Conservation (phyloP, 2,329 filamentous ascomycete species). For the Coleophoma eucalyptorum region DNA sequence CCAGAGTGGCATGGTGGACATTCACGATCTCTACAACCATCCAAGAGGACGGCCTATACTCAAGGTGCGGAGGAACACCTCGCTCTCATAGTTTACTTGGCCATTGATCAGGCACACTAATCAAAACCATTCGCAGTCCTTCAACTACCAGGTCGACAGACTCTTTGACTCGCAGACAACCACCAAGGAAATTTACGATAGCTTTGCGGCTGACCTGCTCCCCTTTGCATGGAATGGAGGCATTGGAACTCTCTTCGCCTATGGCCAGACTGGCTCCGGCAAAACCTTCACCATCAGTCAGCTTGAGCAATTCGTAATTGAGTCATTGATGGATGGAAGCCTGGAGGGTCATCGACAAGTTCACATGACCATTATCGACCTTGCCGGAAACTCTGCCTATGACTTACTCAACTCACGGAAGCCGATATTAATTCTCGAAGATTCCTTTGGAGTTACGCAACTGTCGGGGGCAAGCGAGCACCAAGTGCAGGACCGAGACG, state of each 20-base stretch:
- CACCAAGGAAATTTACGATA: not conserved
- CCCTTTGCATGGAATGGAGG: slow-evolving; percentile 43
- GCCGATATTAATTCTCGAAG: slow-evolving; percentile 39
- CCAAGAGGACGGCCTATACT: not conserved
- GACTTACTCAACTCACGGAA: slow-evolving; percentile 38
- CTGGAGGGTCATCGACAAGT: slow-evolving; percentile 81
- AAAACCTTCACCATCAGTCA: slow-evolving; percentile 41
- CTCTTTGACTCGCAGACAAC: not conserved
- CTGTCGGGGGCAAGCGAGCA: slow-evolving; percentile 37
- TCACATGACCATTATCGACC: slow-evolving; percentile 85
- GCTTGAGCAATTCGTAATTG: slow-evolving; percentile 36
- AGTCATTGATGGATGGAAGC: slow-evolving; percentile 72
- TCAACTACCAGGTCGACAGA: slow-evolving; percentile 22
- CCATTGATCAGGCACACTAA: not conserved
- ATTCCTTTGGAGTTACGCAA: slow-evolving; percentile 38
- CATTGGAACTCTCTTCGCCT: slow-evolving; percentile 44
- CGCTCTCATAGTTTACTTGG: not conserved
- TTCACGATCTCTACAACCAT: not conserved
- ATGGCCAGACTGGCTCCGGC: slow-evolving; percentile 45
- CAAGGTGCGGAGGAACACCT: not conserved
- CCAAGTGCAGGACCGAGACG: slow-evolving; percentile 30
- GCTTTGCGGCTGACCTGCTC: slow-evolving; percentile 25
- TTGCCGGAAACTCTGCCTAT: slow-evolving; percentile 75
- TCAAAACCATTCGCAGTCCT: not conserved
- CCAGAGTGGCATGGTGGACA: not conserved